A percentile compares a stretch with the other conserved stretches of the same genome.
These are phyloP conservation scores for Aspergillus texensis DNA, from an alignment of 2,329 filamentous ascomycete genomes.

Conservation along the genomic window DNA sequence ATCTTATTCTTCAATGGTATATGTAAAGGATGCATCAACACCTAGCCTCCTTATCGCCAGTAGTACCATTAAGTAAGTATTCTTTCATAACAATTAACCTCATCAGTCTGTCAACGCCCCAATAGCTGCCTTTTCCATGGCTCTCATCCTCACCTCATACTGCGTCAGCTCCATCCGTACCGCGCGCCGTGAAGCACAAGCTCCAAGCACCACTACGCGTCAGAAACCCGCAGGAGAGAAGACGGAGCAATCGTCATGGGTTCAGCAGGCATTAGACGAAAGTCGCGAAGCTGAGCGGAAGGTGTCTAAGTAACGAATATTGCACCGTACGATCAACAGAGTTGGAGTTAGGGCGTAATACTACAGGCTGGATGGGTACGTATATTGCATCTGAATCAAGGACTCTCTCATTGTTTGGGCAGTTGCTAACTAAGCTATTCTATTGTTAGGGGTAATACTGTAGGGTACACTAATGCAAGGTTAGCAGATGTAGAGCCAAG, in stretches of 20 bases:
- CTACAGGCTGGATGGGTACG: not conserved
- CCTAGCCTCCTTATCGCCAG: not conserved
- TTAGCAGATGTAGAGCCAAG: not conserved
- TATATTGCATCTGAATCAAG: not conserved
- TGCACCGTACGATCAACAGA: not conserved
- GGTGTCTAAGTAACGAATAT: constrained; percentile 3
- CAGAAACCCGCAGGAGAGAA: constrained; percentile 53
- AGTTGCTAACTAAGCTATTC: not conserved
- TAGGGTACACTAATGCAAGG: not conserved
- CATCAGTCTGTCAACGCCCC: constrained; percentile 59
- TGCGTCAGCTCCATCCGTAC: constrained; percentile 66
- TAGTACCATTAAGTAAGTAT: not conserved
- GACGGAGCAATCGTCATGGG: constrained; percentile 31
- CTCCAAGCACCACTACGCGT: constrained; percentile 33
- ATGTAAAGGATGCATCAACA: not conserved
- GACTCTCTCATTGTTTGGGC: not conserved
- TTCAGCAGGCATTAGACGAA: constrained; percentile 37
- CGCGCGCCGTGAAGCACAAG: constrained; percentile 67
- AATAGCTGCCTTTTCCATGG: constrained; percentile 66
- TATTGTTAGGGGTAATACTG: not conserved
- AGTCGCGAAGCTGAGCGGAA: constrained; percentile 24
- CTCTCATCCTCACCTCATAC: constrained; percentile 62
- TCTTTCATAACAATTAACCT: constrained; percentile 8
- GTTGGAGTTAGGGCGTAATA: not conserved
- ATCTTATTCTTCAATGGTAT: not conserved